phyloP scores from a whole-genome alignment of 345 rosid genomes.

The Bruguiera parviflora region DNA sequence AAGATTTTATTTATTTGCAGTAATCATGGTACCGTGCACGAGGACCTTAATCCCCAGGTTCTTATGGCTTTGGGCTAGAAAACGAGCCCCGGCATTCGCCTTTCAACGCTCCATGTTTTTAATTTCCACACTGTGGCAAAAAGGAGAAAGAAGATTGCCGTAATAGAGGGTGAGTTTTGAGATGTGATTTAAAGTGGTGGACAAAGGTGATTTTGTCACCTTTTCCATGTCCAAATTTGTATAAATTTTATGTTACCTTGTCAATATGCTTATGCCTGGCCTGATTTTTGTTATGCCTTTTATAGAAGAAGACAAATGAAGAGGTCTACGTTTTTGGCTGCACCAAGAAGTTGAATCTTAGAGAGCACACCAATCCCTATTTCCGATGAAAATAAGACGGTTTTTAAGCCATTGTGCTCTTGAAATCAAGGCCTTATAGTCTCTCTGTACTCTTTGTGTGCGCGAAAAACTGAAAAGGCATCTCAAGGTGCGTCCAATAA shows the following conservation, averaged over 20 bases:
- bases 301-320: constrained; percentile 25
- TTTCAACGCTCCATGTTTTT: background rate
- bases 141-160: background rate
- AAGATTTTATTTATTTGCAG: too few species aligned
- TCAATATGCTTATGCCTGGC: constrained; percentile 27
- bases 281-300: constrained; percentile 5
- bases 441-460: background rate
- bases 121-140: background rate
- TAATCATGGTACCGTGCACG: too few species aligned
- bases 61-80: background rate
- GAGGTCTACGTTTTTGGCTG: constrained; percentile 24
- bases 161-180: constrained; percentile 18
- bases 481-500: constrained; percentile 42
- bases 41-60: too few species aligned
- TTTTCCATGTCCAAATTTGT: constrained; percentile 20
- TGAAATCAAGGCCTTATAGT: constrained; percentile 17
- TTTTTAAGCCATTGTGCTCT: background rate
- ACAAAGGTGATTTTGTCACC: constrained; percentile 37
- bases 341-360: constrained; percentile 35
- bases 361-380: constrained; percentile 1
- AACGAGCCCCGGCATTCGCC: background rate
- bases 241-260: constrained; percentile 16
- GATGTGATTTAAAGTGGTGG: constrained; percentile 20
- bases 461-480: constrained; percentile 24
- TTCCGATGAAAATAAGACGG: constrained; percentile 5